Base-by-base conservation (phyloP, 2,329 filamentous ascomycete species). In the Ceratocystis albifundus region DNA sequence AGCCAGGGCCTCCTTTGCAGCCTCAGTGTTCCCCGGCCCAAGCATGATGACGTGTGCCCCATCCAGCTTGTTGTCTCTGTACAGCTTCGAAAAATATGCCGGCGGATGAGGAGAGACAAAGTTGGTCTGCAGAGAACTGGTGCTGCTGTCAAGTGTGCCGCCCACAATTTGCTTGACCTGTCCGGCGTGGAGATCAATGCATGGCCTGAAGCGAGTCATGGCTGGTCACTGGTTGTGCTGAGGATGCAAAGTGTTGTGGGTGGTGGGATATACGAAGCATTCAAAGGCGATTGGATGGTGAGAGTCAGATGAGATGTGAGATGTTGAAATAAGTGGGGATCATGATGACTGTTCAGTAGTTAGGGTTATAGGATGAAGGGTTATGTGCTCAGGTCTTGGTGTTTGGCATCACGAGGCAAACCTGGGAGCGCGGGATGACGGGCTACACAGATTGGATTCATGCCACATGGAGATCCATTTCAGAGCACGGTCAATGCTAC, bases 141-240 rank as follows among this genome's bases (percentile, higher is more conserved):
- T 83, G 7, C 81, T 75, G 74, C 83, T 83, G 77, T 88, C 88
- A 69, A 99, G 83, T 1, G 94, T 97, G 68, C 94, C 93, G 71
- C 94, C 94, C 50, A 99, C 92, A 71, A 99, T 99, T 76, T 99
- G 94, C 80, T 99, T 99, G 68, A 99, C 94, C 74, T 93, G 88
- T 15, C 94, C 94, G n/a, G 92, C 88, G 76, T 99, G 94, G 65
- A 99, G 84, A 77, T 99, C 94, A 76, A 99, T 97, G 74, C 94
- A 99, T 22, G 94, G 94, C 48, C 94, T 83, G 74, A 99, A 99
- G 71, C 87, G 86, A 2, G 94, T 97, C 94, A 99, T 96, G 32
- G 22, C 64, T 17, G 12, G 55, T 69, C 78, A 66, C n/a, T 4
- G 25, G 20, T 12, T 7, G 45, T 66, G 32, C 7, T 5, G 53